Evolutionary conservation across 2,329 filamentous ascomycete genomes (phyloP), one percentile per base, ranked within the genome.

Genomic region (Trichoderma guizhouense): DNA sequence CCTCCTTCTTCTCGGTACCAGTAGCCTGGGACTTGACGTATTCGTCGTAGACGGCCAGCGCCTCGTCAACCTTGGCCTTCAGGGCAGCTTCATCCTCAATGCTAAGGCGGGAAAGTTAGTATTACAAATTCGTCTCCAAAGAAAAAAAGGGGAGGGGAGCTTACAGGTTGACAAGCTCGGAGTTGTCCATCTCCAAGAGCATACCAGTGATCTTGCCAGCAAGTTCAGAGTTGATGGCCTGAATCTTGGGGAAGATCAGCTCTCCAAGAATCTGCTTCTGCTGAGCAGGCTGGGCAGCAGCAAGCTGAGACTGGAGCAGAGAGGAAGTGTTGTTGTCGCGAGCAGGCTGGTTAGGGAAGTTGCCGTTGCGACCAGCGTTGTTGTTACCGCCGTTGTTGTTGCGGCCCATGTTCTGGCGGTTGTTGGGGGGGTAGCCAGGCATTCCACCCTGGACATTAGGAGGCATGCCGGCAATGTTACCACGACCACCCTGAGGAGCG

Each of bases 141-240:
- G 24, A 80, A 72, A 75, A 11, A 67, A 9, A 30, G 21, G n/a
- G 26, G 3, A 5, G 32, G 58, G 73, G 34, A 75, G 93, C 95
- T 93, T 92, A 97, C 93, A 99, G 89, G 85, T 93, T 93, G 81
- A 99, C 89, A 78, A 99, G 87, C 87, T 99, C 96, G 72, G 88
- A 82, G 85, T 98, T 98, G 79, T 98, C 96, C 96, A 99, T 99
- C 89, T 99, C 96, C 79, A 99, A 86, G 79, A 99, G 92, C 96
- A 99, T 99, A 85, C 96, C 96, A 74, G 96, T 99, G 83, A 99
- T 98, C 91, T 99, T 99, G 81, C 96, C 96, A 74, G 96, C 96
- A 79, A 99, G 88, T 79, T 98, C 95, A 73, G 94, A 93, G 87
- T 99, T 96, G 84, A 97, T 91, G 77, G 90, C 90, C 83, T 95